phyloP scores from a whole-genome alignment of 805 yeast species.

The Zygosaccharomyces kombuchaensis region DNA sequence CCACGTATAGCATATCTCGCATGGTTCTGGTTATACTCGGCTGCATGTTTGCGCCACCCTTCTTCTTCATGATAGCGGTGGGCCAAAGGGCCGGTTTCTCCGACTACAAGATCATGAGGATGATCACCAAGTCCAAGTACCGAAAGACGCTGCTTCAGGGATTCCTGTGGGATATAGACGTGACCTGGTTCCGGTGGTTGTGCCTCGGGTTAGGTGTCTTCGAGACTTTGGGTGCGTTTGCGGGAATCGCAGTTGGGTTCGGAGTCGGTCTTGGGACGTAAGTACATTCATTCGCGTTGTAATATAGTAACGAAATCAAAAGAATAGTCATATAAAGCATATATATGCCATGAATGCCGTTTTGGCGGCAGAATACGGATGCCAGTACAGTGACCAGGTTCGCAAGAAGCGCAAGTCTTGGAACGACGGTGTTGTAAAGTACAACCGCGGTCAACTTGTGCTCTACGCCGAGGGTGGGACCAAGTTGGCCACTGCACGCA shows the following conservation, averaged over 20 bases:
- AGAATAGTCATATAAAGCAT: not conserved
- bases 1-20: conserved; percentile 25
- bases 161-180: conserved; percentile 31
- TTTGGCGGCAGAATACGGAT: conserved; percentile 25
- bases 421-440: conserved; percentile 34
- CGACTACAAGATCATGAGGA: conserved; percentile 25
- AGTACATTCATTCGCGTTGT: conserved; percentile 1
- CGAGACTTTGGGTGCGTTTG: conserved; percentile 32
- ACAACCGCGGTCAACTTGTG: conserved; percentile 21
- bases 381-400: conserved; percentile 31
- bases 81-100: conserved; percentile 21
- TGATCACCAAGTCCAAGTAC: conserved; percentile 26
- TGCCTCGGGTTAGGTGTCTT: conserved; percentile 34
- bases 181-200: conserved; percentile 28
- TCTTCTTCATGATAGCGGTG: conserved; percentile 30
- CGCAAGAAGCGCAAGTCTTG: conserved; percentile 33
- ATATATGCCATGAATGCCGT: too few species aligned
- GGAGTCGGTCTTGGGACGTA: conserved; percentile 38
- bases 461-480: conserved; percentile 24
- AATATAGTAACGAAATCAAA: not conserved
- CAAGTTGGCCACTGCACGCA: conserved; percentile 11
- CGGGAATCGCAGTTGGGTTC: conserved; percentile 44
- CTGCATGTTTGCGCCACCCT: conserved; percentile 28
- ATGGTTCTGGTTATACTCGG: conserved; percentile 15
- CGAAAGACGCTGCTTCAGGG: conserved; percentile 28